phyloP scores from a whole-genome alignment of 768 basidiomycete species.

The Coprinellus aureogranulatus region DNA sequence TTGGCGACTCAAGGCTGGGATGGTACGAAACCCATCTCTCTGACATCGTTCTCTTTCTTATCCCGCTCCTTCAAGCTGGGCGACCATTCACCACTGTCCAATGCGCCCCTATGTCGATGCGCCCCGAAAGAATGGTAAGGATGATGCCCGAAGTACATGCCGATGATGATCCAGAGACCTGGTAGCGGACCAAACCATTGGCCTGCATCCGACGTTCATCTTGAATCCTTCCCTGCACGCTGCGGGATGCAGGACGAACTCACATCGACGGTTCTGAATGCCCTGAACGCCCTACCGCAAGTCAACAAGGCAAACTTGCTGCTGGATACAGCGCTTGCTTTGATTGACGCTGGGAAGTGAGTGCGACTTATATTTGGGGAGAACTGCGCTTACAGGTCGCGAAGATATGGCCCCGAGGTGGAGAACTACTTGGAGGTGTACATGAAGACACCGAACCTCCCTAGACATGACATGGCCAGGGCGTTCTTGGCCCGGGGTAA shows the following conservation, averaged over 20 bases:
- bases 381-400: background rate
- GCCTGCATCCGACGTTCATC: background rate
- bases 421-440: conserved; percentile 68
- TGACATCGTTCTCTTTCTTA: no score
- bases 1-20: no score
- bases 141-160: background rate
- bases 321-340: conserved; percentile 45
- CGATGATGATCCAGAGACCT: background rate
- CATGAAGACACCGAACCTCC: conserved; percentile 56
- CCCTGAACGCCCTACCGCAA: conserved; percentile 44
- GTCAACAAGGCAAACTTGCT: conserved; percentile 49
- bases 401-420: conserved; percentile 61
- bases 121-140: background rate
- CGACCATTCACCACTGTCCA: no score
- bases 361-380: conserved; percentile 16
- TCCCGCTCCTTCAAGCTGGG: no score
- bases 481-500: conserved; percentile 60
- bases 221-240: background rate
- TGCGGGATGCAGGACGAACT: conserved; percentile 41
- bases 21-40: no score
- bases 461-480: conserved; percentile 46
- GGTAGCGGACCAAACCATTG: background rate
- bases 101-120: no score
- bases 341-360: conserved; percentile 51
- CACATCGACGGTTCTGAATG: conserved; percentile 47